Base-by-base conservation (phyloP, 768 basidiomycete species). In the Obba rivulosa region DNA sequence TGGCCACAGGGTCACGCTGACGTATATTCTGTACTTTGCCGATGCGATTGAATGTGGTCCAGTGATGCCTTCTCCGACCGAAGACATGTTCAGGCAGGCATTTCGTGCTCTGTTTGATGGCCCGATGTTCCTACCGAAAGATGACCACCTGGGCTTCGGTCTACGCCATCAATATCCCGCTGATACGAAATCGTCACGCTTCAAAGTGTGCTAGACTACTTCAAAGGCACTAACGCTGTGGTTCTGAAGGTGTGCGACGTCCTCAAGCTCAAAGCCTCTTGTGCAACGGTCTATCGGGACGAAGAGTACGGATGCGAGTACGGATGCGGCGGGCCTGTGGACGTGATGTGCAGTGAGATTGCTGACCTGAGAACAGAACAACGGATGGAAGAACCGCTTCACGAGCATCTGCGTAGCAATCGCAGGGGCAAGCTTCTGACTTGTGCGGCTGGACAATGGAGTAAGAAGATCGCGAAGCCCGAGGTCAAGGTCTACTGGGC, bases 1-100 rank as follows among this genome's bases (percentile, higher is more conserved):
- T 0, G 76, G 76, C 0, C 56, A 68, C 24, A 68, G 77, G 3
- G 62, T 76, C 31, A 76, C 70, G 2, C 42, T 77, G 39, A 70
- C 74, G 0, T 73, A 69, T 60, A 72, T 72, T 44, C 66, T 74
- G 18, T 63, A 66, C 48, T 38, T 38, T 25, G 20, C 14, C 28
- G 16, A 43, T 8, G 46, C 28, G 7, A 31, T 5, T 13, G 28
- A 13, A 31, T 7, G 13, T 13, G 13, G 13, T 13, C 5, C 28
- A 7, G 13, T 31, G 5, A 5, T 5, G 13, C 5, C 7, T 31
- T 13, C 13, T 31, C 28, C 28, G 28, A 31, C 13, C 7, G 28
- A 31, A 31, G 28, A 31, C 13, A 5, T 13, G 13, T 31, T 31
- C 28, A 5, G 28, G 13, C 28, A 13, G 13, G 28, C 13, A 5